These are phyloP conservation scores for Quercus rubra DNA, from an alignment of 306 rosid genomes.

Conservation along the genomic window DNA sequence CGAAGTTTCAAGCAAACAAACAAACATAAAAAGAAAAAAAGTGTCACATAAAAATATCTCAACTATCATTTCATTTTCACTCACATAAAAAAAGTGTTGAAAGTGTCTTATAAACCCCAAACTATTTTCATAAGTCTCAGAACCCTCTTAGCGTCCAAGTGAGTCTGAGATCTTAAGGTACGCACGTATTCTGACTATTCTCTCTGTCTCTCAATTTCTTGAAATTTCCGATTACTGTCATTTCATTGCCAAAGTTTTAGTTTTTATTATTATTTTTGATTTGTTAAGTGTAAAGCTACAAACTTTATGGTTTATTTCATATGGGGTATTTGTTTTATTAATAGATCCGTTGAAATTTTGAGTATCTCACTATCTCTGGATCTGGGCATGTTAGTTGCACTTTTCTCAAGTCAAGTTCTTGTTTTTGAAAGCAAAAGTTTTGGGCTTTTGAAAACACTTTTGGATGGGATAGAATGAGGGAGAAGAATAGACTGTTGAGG, in stretches of 20 bases:
- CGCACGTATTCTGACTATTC: conserved; percentile 4
- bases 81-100: no score
- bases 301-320: not conserved
- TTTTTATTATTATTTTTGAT: not conserved
- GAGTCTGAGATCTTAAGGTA: not conserved
- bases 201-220: not conserved
- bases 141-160: not conserved
- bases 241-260: not conserved
- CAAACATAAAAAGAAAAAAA: not conserved
- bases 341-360: not conserved
- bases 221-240: not conserved
- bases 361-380: not conserved
- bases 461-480: no score
- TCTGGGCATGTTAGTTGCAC: not conserved
- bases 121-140: not conserved
- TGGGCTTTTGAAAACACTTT: no score
- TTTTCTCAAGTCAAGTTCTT: not conserved
- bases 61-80: not conserved
- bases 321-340: not conserved
- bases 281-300: not conserved
- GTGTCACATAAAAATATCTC: not conserved
- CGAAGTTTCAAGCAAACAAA: conserved; percentile 31
- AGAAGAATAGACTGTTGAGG: no score
- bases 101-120: no score
- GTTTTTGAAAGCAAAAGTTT: not conserved